These are phyloP conservation scores for Lippia alba DNA, from an alignment of 305 asterid genomes.

Conservation along the genomic window DNA sequence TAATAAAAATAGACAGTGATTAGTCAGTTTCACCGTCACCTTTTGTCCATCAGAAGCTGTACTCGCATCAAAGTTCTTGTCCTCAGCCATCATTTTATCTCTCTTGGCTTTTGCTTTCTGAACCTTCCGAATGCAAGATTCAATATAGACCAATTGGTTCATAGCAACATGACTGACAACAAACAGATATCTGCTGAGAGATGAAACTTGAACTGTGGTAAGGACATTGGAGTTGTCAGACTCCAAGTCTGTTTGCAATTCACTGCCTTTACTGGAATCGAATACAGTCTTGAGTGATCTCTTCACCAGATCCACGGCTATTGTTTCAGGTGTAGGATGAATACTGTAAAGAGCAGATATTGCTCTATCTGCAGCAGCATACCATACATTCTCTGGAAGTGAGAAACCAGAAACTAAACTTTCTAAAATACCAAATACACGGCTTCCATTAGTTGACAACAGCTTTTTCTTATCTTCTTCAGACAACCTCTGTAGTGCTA, in stretches of 20 bases:
- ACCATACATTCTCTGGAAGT: conserved; percentile 87
- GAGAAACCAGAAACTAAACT: conserved; percentile 66
- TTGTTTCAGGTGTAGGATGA: conserved; percentile 87
- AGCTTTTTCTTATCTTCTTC: conserved; percentile 87
- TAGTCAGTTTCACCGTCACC: conserved; percentile 39
- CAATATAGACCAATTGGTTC: conserved; percentile 88
- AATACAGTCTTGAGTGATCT: conserved; percentile 74
- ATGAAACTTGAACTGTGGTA: conserved; percentile 64
- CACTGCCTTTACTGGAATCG: conserved; percentile 49
- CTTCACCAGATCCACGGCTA: conserved; percentile 76
- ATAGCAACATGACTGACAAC: conserved; percentile 86
- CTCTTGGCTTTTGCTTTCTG: conserved; percentile 78
- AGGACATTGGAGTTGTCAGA: conserved; percentile 45
- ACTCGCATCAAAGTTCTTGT: conserved; percentile 40
- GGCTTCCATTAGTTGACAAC: conserved; percentile 69
- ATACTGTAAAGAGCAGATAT: conserved; percentile 74
- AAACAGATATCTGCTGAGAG: conserved; percentile 75
- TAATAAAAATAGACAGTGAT: conserved; percentile 30
- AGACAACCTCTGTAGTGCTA: conserved; percentile 81
- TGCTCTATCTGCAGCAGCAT: conserved; percentile 89
- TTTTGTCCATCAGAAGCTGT: conserved; percentile 43
- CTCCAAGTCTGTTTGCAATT: conserved; percentile 49
- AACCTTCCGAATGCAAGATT: conserved; percentile 70
- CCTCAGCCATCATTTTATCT: conserved; percentile 65
- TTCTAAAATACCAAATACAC: conserved; percentile 76